Percentiles rank a stretch among this genome's conserved stretches.
Conservation (phyloP, 495 filamentous ascomycete genomes). For the Trichoderma asperelloides region DNA sequence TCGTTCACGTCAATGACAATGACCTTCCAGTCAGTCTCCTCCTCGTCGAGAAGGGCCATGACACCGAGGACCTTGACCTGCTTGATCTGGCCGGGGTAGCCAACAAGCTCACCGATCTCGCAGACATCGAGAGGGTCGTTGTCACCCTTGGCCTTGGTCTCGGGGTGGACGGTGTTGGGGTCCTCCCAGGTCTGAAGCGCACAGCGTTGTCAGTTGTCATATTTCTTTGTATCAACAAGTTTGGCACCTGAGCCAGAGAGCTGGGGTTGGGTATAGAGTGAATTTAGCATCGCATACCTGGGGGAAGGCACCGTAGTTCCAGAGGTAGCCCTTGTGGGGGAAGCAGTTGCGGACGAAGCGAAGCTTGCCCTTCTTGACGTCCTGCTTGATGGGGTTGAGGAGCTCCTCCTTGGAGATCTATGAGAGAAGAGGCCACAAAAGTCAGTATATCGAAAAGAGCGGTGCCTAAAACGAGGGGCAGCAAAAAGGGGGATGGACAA, state of each 20-base stretch:
- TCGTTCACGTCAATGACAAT: slow-evolving; percentile 99
- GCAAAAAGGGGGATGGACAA: neutral
- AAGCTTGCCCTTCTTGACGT: slow-evolving; percentile 84
- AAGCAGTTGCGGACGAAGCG: slow-evolving; percentile 99
- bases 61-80: slow-evolving; percentile 99
- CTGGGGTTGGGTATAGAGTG: neutral
- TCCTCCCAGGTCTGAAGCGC: slow-evolving; percentile 90
- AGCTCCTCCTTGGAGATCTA: slow-evolving; percentile 96
- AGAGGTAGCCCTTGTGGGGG: slow-evolving; percentile 99
- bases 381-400: slow-evolving; percentile 95
- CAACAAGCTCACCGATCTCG: slow-evolving; percentile 97
- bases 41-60: slow-evolving; percentile 98
- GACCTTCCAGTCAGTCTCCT: slow-evolving; percentile 99
- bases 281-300: slow-evolving; percentile 48
- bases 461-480: neutral
- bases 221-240: neutral
- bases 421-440: slow-evolving; percentile 17
- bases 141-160: slow-evolving; percentile 99
- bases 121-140: slow-evolving; percentile 99
- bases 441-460: neutral
- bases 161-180: slow-evolving; percentile 86
- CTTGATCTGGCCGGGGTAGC: slow-evolving; percentile 91
- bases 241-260: neutral
- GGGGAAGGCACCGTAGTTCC: slow-evolving; percentile 99
- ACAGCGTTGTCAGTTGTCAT: neutral